Base-by-base conservation (phyloP, 2,329 filamentous ascomycete species). In the Pseudopyrenochaeta lycopersici region DNA sequence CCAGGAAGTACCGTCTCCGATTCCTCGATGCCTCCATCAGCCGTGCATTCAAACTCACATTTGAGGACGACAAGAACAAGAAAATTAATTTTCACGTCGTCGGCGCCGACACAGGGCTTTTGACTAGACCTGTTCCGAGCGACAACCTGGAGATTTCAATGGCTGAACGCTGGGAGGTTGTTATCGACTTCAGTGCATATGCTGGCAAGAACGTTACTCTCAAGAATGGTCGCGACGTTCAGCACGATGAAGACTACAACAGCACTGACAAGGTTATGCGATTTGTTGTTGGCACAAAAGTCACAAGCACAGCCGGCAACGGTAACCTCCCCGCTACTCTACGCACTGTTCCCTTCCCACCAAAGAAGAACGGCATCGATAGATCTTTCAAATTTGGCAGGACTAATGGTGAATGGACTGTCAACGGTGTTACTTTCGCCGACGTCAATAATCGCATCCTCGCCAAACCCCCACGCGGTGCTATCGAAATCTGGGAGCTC, bases 1-100 rank as follows among this genome's bases (percentile, higher is more conserved):
- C 83, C 6, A 80, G 84, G 64, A 87, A 86, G 67, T 87, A 87
- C 64, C 82, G 84, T 31, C 80, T 88, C 60, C 74, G 84, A 11
- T 73, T 86, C 59, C 77, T 85, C 27, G 80, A 86, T 66, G 77
- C 69, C 10, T 62, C 68, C 6, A 64, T 73, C 46, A 69, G 64
- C 49, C 68, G 70, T 39, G 76, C 78, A 15, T 86, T 83, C 59
- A 76, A 79, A 27, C 76, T 86, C 11, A 84, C 81, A 64, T 81
- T 85, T 48, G 67, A 66, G 29, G 74, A 77, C 18, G 66, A 69
- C 20, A 67, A 67, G 4, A 68, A 67, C 39, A 76, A 73, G 33
- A 68, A 67, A 20, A 62, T 85, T 18, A 75, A 78, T 1, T 85
- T 87, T 70, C 74, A 80, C 29, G 80, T 87, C 40, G 82, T 87